A percentile compares a stretch with the other conserved stretches of the same genome.
These are phyloP conservation scores for Chaetomium fimeti DNA, from an alignment of 495 filamentous ascomycete species.

Conservation along the genomic window DNA sequence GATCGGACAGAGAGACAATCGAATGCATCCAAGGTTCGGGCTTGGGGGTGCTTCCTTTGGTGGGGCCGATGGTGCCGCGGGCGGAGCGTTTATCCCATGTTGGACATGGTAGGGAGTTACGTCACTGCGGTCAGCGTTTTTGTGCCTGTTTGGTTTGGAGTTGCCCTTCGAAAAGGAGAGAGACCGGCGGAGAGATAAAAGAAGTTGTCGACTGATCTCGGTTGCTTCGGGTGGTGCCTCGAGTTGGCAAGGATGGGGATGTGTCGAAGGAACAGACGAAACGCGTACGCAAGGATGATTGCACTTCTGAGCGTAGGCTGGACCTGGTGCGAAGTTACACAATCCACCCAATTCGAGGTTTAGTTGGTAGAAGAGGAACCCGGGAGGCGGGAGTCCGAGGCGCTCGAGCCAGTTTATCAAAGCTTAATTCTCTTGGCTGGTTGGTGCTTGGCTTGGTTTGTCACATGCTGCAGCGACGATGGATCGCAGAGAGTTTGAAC, in stretches of 20 bases:
- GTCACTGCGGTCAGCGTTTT: background rate
- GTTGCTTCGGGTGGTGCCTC: background rate
- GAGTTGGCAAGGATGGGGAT: background rate
- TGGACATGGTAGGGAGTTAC: background rate
- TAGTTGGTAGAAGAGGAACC: no score
- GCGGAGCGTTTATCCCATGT: constrained; percentile 12
- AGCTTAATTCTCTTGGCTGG: constrained; percentile 15
- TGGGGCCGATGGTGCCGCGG: constrained; percentile 12
- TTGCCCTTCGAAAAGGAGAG: background rate
- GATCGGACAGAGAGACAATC: background rate
- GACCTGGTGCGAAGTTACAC: background rate
- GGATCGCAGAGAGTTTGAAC: background rate
- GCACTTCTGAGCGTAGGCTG: background rate
- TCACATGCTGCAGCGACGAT: background rate
- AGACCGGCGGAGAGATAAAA: background rate
- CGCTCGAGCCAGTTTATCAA: background rate
- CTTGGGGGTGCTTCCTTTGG: background rate
- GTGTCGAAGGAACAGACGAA: constrained; percentile 10
- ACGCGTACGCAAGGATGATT: constrained; percentile 10
- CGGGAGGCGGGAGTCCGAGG: background rate
- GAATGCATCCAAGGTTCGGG: background rate
- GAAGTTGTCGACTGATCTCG: background rate
- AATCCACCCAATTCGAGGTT: no score
- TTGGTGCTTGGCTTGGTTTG: background rate
- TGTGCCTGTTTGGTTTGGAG: background rate